Percentiles rank a stretch among this genome's conserved stretches.
Evolutionary conservation across 108 stramenopile genomes (phyloP).

Genomic region (Nitzschia putrida): DNA sequence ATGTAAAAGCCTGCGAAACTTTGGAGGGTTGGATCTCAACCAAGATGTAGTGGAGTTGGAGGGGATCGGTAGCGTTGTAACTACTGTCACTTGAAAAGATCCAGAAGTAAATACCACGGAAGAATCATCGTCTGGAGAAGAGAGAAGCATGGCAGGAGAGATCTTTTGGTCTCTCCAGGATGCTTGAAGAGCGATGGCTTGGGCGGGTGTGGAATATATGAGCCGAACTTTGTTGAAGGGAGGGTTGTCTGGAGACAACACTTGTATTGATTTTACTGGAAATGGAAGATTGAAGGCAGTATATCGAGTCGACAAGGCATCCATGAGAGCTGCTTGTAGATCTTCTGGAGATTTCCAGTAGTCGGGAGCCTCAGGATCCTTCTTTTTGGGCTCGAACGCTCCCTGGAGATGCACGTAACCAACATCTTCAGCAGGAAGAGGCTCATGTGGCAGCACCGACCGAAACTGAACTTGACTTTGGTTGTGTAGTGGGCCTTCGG

Average conservation of each 20-base stretch:
- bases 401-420: conserved; percentile 72
- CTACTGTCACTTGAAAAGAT: conserved; percentile 54
- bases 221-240: conserved; percentile 57
- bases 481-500: too few species aligned
- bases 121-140: background rate
- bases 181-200: conserved; percentile 30
- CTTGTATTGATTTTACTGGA: conserved; percentile 25
- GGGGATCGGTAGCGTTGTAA: conserved; percentile 44
- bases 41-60: conserved; percentile 23
- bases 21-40: conserved; percentile 80
- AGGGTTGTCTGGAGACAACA: conserved; percentile 27
- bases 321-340: conserved; percentile 23
- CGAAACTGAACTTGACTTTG: conserved; percentile 35
- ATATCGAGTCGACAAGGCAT: conserved; percentile 15
- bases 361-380: background rate
- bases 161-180: conserved; percentile 32
- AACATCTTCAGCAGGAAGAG: conserved; percentile 39
- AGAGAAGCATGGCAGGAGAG: conserved; percentile 31
- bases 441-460: conserved; percentile 83
- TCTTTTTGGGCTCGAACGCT: conserved; percentile 55
- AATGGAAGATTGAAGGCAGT: conserved; percentile 7
- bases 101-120: conserved; percentile 35
- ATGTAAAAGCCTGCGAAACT: conserved; percentile 65
- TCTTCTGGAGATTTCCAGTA: conserved; percentile 33
- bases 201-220: conserved; percentile 22